A percentile compares a stretch with the other conserved stretches of the same genome.
phyloP scores from a whole-genome alignment of 2,329 filamentous ascomycete genomes.

The Colletotrichum lupini region DNA sequence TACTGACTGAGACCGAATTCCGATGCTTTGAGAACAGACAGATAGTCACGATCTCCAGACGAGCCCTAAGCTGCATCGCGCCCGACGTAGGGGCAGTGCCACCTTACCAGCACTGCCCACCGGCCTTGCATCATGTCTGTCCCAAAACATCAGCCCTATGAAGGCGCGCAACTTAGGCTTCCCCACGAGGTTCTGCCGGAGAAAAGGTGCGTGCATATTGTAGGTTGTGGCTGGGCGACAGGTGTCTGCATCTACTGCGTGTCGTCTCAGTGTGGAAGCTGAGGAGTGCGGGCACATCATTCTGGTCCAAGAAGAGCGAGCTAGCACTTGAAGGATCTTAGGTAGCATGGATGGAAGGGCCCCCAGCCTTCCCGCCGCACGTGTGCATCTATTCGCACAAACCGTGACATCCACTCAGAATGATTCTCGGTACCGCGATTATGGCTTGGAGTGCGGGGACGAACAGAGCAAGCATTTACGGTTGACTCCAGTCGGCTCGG shows the following conservation, averaged over 20 bases:
- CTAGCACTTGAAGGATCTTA: background rate
- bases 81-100: background rate
- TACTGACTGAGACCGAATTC: background rate
- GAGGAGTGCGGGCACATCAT: too few relatives aligned
- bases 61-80: background rate
- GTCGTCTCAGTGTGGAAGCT: background rate
- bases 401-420: background rate
- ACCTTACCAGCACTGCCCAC: background rate
- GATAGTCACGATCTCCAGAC: background rate
- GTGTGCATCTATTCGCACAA: background rate
- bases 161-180: background rate
- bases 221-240: background rate
- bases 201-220: background rate
- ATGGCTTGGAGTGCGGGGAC: background rate
- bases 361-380: background rate
- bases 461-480: background rate
- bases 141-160: constrained; percentile 17
- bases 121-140: background rate
- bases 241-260: background rate
- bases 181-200: background rate
- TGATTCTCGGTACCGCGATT: background rate
- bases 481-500: background rate
- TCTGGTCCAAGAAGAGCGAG: background rate
- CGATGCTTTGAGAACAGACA: background rate
- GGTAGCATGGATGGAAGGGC: background rate